phyloP scores from a whole-genome alignment of 352 stramenopile species.

The Globisporangium cylindrosporum region DNA sequence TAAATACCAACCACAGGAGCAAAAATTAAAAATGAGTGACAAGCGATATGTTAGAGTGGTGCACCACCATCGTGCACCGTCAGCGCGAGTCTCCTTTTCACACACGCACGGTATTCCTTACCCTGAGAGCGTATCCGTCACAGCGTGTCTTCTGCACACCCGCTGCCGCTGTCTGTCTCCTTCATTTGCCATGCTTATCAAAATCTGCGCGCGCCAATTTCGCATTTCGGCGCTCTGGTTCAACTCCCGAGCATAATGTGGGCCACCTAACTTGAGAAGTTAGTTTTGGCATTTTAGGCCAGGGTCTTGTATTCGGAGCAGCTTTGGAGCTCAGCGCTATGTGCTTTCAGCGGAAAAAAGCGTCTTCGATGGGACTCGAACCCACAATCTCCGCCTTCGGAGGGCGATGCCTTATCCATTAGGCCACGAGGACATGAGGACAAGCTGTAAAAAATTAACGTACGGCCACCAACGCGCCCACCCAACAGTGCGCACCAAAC shows the following conservation, averaged over 20 bases:
- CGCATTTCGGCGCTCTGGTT: no score
- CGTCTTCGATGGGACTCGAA: slow-evolving; percentile 22
- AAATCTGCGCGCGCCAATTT: no score
- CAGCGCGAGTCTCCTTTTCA: not conserved
- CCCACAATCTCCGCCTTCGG: slow-evolving; percentile 24
- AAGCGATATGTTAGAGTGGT: not conserved
- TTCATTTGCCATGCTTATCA: no score
- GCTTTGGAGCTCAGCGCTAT: not conserved
- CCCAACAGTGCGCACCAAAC: not conserved
- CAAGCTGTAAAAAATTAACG: not conserved
- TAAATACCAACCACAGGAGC: not conserved
- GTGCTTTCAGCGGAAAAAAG: slow-evolving; percentile 3
- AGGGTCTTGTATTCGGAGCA: not conserved
- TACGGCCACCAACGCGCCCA: not conserved
- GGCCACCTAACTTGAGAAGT: not conserved
- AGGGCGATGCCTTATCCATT: slow-evolving; percentile 23
- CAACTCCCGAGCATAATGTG: not conserved
- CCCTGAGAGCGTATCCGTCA: no score
- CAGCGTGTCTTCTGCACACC: no score
- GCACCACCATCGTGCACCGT: not conserved
- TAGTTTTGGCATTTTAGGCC: not conserved
- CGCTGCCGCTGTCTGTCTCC: no score
- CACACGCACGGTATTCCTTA: not conserved
- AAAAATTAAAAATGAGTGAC: not conserved
- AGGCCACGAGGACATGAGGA: slow-evolving; percentile 12